Conservation (phyloP, 192 early-diverging fungal species). For the Coemansia sp. region DNA sequence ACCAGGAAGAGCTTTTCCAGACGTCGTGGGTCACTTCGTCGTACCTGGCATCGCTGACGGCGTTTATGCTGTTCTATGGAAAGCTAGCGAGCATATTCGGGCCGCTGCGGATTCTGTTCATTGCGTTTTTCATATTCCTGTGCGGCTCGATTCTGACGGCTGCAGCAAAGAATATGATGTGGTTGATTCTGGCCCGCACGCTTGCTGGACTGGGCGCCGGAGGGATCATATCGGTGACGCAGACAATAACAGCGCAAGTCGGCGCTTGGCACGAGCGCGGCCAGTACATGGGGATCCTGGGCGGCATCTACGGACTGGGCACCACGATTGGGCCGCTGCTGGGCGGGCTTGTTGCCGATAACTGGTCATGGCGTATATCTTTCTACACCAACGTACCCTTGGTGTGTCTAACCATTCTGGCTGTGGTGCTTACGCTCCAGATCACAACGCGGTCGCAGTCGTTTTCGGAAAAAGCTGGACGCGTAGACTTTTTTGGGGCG, state of each 20-base stretch:
- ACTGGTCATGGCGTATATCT: constrained; percentile 67
- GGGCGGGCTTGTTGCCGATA: constrained; percentile 76
- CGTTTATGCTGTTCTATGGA: constrained; percentile 67
- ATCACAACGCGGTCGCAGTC: constrained; percentile 48
- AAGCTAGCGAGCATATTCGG: constrained; percentile 76
- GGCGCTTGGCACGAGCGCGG: constrained; percentile 60
- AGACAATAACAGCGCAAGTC: constrained; percentile 67
- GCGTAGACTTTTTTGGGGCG: constrained; percentile 65
- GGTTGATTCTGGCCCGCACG: constrained; percentile 54
- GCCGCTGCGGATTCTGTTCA: constrained; percentile 39
- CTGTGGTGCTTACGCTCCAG: constrained; percentile 55
- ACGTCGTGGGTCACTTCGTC: constrained; percentile 67
- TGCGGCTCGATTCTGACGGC: constrained; percentile 60
- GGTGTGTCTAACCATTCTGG: constrained; percentile 57
- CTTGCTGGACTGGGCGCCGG: constrained; percentile 59
- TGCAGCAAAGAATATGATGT: constrained; percentile 48
- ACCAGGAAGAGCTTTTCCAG: constrained; percentile 59
- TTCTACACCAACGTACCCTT: constrained; percentile 85
- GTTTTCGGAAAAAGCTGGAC: constrained; percentile 39
- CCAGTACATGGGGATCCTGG: constrained; percentile 74
- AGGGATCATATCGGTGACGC: constrained; percentile 57
- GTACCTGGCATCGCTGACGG: constrained; percentile 57
- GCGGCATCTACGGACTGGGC: constrained; percentile 68
- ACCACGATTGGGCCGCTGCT: constrained; percentile 75
- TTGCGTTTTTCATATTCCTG: constrained; percentile 55